Conservation (phyloP, 805 yeast genomes). For the Lachancea quebecensis region DNA sequence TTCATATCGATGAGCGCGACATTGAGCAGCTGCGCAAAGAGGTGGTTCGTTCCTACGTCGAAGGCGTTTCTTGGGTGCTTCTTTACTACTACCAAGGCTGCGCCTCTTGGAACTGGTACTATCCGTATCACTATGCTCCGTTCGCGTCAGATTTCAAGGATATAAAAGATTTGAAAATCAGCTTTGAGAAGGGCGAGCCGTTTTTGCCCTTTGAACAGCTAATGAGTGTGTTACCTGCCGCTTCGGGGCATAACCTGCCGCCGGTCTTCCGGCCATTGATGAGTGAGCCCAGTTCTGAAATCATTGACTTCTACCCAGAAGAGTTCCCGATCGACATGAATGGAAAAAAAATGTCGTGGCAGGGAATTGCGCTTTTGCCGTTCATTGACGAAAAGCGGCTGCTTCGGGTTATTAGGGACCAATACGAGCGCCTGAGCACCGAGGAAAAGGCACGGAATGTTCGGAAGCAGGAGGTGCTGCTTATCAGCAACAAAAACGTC, state of each 20-base stretch:
- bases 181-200: conserved; percentile 65
- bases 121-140: conserved; percentile 96
- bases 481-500: conserved; percentile 58
- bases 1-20: conserved; percentile 49
- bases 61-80: conserved; percentile 96
- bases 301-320: conserved; percentile 85
- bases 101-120: conserved; percentile 98
- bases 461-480: conserved; percentile 60
- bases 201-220: conserved; percentile 88
- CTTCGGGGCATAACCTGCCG: conserved; percentile 82
- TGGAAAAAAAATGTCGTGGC: conserved; percentile 93
- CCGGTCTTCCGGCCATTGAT: conserved; percentile 72
- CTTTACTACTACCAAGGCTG: conserved; percentile 95
- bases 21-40: conserved; percentile 47
- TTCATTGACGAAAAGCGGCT: conserved; percentile 82
- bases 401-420: conserved; percentile 54
- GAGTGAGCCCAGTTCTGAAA: conserved; percentile 73
- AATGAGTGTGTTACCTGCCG: conserved; percentile 93
- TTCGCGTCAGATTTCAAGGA: conserved; percentile 82
- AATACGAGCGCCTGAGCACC: conserved; percentile 57
- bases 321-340: conserved; percentile 90
- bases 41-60: conserved; percentile 70
- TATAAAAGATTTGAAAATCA: conserved; percentile 42
- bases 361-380: conserved; percentile 84
- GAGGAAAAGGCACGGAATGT: conserved; percentile 67